Evolutionary conservation across 2,329 filamentous ascomycete species (phyloP).

Genomic region (Beauveria brongniartii): DNA sequence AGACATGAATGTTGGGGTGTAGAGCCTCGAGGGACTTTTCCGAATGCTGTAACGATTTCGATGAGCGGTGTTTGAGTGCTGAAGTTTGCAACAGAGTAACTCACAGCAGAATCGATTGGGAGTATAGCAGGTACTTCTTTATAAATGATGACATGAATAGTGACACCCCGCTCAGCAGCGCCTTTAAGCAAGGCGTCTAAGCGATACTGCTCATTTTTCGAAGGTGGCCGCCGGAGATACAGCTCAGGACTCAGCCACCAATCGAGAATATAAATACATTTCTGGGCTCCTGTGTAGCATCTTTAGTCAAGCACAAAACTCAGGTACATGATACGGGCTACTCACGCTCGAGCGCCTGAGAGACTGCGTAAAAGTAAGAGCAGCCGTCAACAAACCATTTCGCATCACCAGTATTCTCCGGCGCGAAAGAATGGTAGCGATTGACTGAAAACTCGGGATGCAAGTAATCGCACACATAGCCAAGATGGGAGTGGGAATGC

Average conservation of each 20-base stretch:
- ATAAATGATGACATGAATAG: constrained; percentile 81
- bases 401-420: constrained; percentile 61
- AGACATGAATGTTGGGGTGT: constrained; percentile 79
- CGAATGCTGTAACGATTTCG: constrained; percentile 51
- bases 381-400: constrained; percentile 89
- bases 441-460: constrained; percentile 39
- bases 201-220: constrained; percentile 73
- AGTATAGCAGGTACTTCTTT: constrained; percentile 81
- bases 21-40: constrained; percentile 69
- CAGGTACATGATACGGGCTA: neutral
- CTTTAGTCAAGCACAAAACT: neutral
- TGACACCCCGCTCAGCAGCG: constrained; percentile 76
- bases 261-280: constrained; percentile 78
- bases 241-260: constrained; percentile 90
- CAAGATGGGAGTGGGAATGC: constrained; percentile 37
- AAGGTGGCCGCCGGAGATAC: constrained; percentile 75
- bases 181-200: constrained; percentile 75
- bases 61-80: constrained; percentile 12
- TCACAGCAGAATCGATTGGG: constrained; percentile 44
- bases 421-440: constrained; percentile 62
- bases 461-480: constrained; percentile 31
- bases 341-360: constrained; percentile 61
- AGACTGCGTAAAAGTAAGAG: constrained; percentile 80
- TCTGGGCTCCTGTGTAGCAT: constrained; percentile 47
- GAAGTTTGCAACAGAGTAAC: constrained; percentile 22